Percentiles rank a stretch among this genome's conserved stretches.
Evolutionary conservation across 192 early-diverging fungal species (phyloP).

Genomic region (Backusella circina): DNA sequence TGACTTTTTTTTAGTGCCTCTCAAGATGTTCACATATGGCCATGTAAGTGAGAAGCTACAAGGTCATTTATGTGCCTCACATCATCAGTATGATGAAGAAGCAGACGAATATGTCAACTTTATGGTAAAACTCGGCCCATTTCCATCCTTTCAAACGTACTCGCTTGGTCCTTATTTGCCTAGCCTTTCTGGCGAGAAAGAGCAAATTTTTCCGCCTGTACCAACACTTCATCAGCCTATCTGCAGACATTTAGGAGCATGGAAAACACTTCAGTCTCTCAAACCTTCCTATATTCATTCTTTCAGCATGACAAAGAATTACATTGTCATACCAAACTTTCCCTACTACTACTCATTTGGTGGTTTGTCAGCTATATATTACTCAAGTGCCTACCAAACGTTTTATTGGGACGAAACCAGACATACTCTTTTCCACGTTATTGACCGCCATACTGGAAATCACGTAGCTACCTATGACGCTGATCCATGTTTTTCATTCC

Average conservation of each 20-base stretch:
- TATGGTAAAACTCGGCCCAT: slow-evolving; percentile 26
- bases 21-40: slow-evolving; percentile 35
- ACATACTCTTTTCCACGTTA: slow-evolving; percentile 40
- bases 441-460: slow-evolving; percentile 36
- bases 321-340: slow-evolving; percentile 44
- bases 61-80: slow-evolving; percentile 35
- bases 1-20: slow-evolving; percentile 20
- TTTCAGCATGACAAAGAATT: slow-evolving; percentile 42
- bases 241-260: slow-evolving; percentile 27
- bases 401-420: slow-evolving; percentile 42
- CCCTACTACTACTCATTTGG: slow-evolving; percentile 41
- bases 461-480: slow-evolving; percentile 43
- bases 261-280: slow-evolving; percentile 19
- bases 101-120: slow-evolving; percentile 38
- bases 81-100: slow-evolving; percentile 36
- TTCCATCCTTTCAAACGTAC: slow-evolving; percentile 25
- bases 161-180: slow-evolving; percentile 18
- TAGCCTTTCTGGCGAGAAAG: background rate
- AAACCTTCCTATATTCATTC: slow-evolving; percentile 46
- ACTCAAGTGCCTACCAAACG: slow-evolving; percentile 38
- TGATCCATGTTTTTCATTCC: slow-evolving; percentile 42
- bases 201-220: background rate
- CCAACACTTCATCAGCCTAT: slow-evolving; percentile 22
- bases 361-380: slow-evolving; percentile 38
- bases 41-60: slow-evolving; percentile 25